Conservation (phyloP, 2,329 filamentous ascomycete genomes). For the Seiridium cupressi region DNA sequence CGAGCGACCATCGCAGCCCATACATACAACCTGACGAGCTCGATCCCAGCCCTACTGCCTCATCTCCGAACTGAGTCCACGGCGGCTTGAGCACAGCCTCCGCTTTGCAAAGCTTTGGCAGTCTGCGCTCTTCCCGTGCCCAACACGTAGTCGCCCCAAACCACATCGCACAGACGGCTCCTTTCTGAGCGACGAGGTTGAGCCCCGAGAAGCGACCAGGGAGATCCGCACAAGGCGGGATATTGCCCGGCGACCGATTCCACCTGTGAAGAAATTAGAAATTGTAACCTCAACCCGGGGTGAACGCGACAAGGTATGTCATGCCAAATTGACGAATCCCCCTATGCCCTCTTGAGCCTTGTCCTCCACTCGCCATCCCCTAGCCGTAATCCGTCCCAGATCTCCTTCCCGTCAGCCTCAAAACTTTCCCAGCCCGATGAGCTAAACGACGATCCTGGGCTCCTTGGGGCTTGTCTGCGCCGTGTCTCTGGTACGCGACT, state of each 20-base stretch:
- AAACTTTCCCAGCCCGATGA: not conserved
- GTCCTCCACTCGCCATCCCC: not conserved
- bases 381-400: conserved; percentile 5
- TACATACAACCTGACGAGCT: not conserved
- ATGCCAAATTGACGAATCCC: not conserved
- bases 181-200: not conserved
- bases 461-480: conserved; percentile 1
- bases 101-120: too few relatives aligned
- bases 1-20: not conserved
- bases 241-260: conserved; percentile 1
- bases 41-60: conserved; percentile 1
- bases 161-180: not conserved
- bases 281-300: conserved; percentile 7
- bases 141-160: not conserved
- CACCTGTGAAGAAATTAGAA: conserved; percentile 9
- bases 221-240: conserved; percentile 1
- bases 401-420: conserved; percentile 7
- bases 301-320: conserved; percentile 2
- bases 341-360: not conserved
- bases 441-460: not conserved
- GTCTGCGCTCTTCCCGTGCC: too few relatives aligned
- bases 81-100: not conserved
- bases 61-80: not conserved
- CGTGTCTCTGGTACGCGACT: conserved; percentile 1
- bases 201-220: conserved; percentile 1